These are phyloP conservation scores for Barnettozyma hawaiiensis DNA, from an alignment of 1,139 yeast species.

Conservation along the genomic window DNA sequence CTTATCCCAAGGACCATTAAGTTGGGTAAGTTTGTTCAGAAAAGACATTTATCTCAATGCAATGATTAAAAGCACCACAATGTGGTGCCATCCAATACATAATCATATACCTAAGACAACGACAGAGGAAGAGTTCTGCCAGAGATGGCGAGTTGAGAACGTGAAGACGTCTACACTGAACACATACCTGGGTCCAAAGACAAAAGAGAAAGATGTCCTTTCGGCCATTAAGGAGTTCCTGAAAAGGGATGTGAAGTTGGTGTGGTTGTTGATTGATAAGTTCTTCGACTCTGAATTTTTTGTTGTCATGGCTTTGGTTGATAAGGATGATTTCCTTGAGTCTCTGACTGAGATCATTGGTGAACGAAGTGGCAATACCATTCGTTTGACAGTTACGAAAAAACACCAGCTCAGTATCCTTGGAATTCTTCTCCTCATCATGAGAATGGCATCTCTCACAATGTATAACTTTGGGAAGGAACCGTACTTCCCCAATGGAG, in stretches of 20 bases:
- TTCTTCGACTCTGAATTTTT: conserved; percentile 22
- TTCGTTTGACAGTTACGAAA: conserved; percentile 13
- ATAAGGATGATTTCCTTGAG: conserved; percentile 14
- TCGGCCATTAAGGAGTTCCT: not conserved
- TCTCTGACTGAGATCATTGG: conserved; percentile 17
- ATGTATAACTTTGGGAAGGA: conserved; percentile 17
- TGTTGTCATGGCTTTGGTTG: conserved; percentile 18
- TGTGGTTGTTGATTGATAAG: conserved; percentile 23
- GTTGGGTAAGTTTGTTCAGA: conserved; percentile 39
- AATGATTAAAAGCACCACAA: conserved; percentile 9
- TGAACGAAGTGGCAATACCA: conserved; percentile 4
- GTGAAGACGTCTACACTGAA: not conserved
- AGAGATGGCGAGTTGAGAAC: conserved; percentile 14
- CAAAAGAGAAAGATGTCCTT: conserved; percentile 2
- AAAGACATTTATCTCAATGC: conserved; percentile 32
- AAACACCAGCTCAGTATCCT: conserved; percentile 17
- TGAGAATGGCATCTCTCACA: conserved; percentile 21
- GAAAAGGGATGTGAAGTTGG: conserved; percentile 15
- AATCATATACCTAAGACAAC: conserved; percentile 1
- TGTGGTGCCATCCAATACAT: conserved; percentile 3
- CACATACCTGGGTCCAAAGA: not conserved
- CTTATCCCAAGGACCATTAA: conserved; percentile 35
- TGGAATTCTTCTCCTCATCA: conserved; percentile 19
- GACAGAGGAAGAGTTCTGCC: conserved; percentile 8
- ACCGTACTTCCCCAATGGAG: conserved; percentile 3